These are phyloP conservation scores for Calvatia gigantea DNA, from an alignment of 768 basidiomycete species.

Conservation along the genomic window DNA sequence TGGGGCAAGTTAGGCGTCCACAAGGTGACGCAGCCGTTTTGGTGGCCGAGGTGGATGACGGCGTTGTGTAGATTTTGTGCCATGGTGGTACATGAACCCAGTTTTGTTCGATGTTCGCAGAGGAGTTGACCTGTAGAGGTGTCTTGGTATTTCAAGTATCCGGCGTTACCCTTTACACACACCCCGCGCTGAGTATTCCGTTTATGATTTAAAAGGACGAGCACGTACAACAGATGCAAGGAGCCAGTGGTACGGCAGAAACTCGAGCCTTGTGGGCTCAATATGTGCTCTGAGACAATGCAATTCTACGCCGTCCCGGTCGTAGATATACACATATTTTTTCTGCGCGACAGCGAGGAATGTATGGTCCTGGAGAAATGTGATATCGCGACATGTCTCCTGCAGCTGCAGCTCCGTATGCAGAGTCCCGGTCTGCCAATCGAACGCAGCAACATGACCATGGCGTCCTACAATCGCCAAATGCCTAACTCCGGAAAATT, in stretches of 20 bases:
- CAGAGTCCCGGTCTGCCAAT: conserved; percentile 85
- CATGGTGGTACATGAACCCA: conserved; percentile 83
- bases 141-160: conserved; percentile 95
- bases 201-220: neutral
- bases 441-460: conserved; percentile 91
- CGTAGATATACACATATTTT: conserved; percentile 95
- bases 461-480: conserved; percentile 78
- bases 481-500: conserved; percentile 46
- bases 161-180: conserved; percentile 83
- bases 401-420: conserved; percentile 86
- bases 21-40: conserved; percentile 92
- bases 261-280: conserved; percentile 88
- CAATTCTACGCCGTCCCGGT: conserved; percentile 88
- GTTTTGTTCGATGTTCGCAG: conserved; percentile 84
- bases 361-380: conserved; percentile 92
- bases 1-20: conserved; percentile 96
- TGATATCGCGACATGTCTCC: conserved; percentile 91
- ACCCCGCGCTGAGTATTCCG: neutral
- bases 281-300: conserved; percentile 82
- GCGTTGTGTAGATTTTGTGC: conserved; percentile 91
- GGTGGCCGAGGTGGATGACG: conserved; percentile 91
- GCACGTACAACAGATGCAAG: conserved; percentile 74
- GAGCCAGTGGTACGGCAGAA: conserved; percentile 94
- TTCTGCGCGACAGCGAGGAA: conserved; percentile 95
- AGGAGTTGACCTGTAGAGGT: conserved; percentile 89